Conservation (phyloP, 2,329 filamentous ascomycete species). For the Monilinia polystroma region DNA sequence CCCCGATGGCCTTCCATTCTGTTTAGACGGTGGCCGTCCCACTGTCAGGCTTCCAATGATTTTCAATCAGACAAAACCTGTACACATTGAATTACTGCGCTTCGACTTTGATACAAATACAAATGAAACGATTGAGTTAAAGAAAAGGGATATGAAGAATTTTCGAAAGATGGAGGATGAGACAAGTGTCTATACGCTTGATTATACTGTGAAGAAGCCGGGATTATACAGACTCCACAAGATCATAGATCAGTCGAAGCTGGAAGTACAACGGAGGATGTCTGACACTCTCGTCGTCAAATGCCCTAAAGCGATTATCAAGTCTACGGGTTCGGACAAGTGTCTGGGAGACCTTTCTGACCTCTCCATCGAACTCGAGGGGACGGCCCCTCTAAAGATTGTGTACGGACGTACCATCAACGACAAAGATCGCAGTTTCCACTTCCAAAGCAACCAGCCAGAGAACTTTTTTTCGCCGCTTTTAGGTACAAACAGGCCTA, state of each 20-base stretch:
- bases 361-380: constrained; percentile 76
- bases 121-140: constrained; percentile 77
- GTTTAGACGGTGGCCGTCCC: constrained; percentile 64
- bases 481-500: constrained; percentile 57
- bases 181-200: constrained; percentile 59
- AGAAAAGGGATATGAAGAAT: constrained; percentile 67
- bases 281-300: constrained; percentile 81
- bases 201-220: constrained; percentile 76
- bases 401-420: constrained; percentile 90
- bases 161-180: constrained; percentile 63
- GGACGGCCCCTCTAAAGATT: constrained; percentile 87
- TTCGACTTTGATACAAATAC: constrained; percentile 78
- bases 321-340: constrained; percentile 61
- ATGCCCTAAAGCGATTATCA: constrained; percentile 78
- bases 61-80: constrained; percentile 90
- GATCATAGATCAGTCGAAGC: constrained; percentile 89
- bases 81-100: constrained; percentile 83
- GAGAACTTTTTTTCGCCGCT: constrained; percentile 81
- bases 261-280: constrained; percentile 77
- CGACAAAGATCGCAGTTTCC: constrained; percentile 76
- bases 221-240: constrained; percentile 83
- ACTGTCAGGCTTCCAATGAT: constrained; percentile 73
- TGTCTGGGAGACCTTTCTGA: constrained; percentile 89
- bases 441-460: constrained; percentile 90
- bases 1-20: constrained; percentile 76